phyloP scores from a whole-genome alignment of 108 stramenopile species.

The Fistulifera solaris region DNA sequence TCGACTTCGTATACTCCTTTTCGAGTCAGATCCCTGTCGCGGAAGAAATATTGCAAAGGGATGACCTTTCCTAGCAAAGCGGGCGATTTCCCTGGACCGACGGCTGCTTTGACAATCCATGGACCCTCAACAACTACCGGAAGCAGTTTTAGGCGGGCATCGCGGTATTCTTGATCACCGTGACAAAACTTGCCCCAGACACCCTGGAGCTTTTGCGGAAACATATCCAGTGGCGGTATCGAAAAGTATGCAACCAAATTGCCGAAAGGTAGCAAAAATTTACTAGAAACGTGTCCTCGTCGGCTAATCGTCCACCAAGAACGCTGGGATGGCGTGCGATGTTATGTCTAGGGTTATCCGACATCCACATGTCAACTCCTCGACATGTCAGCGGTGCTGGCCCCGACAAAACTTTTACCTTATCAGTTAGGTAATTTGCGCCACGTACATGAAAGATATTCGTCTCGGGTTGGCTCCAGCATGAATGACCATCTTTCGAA shows the following conservation, averaged over 20 bases:
- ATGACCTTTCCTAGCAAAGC: constrained; percentile 81
- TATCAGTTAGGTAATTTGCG: constrained; percentile 58
- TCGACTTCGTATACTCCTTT: constrained; percentile 83
- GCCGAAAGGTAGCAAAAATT: constrained; percentile 88
- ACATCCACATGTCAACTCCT: constrained; percentile 84
- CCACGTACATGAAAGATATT: constrained; percentile 77
- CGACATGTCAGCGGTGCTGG: constrained; percentile 60
- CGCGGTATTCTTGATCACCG: constrained; percentile 81
- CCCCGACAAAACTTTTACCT: constrained; percentile 68
- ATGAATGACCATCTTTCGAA: constrained; percentile 54
- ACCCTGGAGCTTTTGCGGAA: constrained; percentile 43
- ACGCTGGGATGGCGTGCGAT: constrained; percentile 78
- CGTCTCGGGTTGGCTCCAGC: constrained; percentile 71
- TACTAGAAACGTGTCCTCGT: constrained; percentile 76
- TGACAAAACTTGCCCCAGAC: constrained; percentile 72
- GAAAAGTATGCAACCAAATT: constrained; percentile 84
- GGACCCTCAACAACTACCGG: constrained; percentile 85
- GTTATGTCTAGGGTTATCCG: constrained; percentile 77
- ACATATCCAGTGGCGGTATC: constrained; percentile 53
- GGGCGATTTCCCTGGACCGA: constrained; percentile 81
- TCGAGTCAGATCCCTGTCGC: constrained; percentile 19
- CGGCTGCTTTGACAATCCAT: constrained; percentile 85
- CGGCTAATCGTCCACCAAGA: constrained; percentile 61
- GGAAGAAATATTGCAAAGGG: constrained; percentile 82
- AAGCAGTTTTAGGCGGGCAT: constrained; percentile 76